Evolutionary conservation across 2,329 filamentous ascomycete species (phyloP), one percentile per base, ranked within the genome.

Genomic region (Colletotrichum plurivorum): DNA sequence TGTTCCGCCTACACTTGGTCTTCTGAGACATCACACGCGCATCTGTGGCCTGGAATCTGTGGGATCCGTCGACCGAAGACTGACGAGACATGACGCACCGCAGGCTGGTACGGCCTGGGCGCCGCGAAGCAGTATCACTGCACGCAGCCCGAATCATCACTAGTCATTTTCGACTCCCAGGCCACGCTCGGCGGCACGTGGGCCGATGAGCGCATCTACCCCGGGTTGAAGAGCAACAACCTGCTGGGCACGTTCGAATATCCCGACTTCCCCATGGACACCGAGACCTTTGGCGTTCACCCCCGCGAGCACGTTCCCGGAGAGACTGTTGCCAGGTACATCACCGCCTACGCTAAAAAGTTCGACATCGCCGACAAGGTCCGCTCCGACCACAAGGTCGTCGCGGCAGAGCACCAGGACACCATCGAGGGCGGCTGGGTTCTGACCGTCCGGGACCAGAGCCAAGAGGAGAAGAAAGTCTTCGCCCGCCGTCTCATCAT

Each of bases 171-270:
- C 31, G 92, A 94, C 53, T 79, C 84, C 4, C 83, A 84, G 10
- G 76, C 83, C 15, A 86, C 87, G 0, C 74, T 91, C 7, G 93
- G 93, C 0, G 93, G 93, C 3, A 89, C 90, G 15, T 94, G 92
- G 93, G 87, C 89, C 6, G 82, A 88, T 57, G 82, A 91, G 39
- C 86, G 92, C 1, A 78, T 94, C 1, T 92, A 94, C 76, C 87
- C 89, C 0, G 89, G 88, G 1, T 84, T 95, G 56, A 92, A 90
- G 73, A 90, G 88, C 60, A 95, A 95, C 78, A 94, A 94, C 74
- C 85, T 93, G 76, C 77, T 90, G 10, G 92, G 92, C 3, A 91
- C 88, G 0, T 93, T 90, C 72, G 91, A 95, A 76, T 94, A 88
- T 73, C 88, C 89, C 0, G 93, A 94, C 73, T 93, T 93, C 66